Evolutionary conservation across 129 eudicot species (phyloP).

Genomic region (Apium graveolens): DNA sequence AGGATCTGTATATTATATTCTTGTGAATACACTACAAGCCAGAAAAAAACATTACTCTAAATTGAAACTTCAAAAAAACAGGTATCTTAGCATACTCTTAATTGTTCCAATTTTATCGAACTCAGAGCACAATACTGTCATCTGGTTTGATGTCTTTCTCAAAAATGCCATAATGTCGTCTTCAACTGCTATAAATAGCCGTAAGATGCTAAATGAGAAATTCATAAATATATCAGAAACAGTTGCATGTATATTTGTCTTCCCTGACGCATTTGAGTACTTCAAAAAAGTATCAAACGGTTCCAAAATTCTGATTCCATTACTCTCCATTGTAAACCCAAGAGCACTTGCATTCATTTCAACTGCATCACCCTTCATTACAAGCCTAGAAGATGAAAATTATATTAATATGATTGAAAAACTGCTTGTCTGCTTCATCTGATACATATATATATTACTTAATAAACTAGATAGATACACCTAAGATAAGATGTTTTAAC

Average conservation of each 20-base stretch:
- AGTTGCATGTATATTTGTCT: constrained; percentile 64
- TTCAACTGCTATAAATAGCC: constrained; percentile 84
- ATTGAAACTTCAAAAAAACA: neutral
- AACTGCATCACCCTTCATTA: constrained; percentile 65
- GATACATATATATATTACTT: neutral
- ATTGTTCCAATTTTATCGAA: constrained; percentile 85
- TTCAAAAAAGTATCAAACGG: constrained; percentile 88
- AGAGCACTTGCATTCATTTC: constrained; percentile 83
- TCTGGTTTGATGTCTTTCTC: constrained; percentile 68
- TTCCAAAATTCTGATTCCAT: constrained; percentile 85
- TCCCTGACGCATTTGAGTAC: constrained; percentile 75
- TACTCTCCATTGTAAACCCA: constrained; percentile 97
- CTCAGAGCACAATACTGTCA: constrained; percentile 85
- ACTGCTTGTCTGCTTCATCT: too few relatives aligned
- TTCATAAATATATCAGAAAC: constrained; percentile 94
- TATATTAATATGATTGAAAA: neutral
- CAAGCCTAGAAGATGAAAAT: constrained; percentile 42
- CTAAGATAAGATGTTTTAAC: neutral
- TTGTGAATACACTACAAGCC: neutral
- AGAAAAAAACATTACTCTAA: neutral
- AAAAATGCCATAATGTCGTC: constrained; percentile 82
- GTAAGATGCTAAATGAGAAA: constrained; percentile 84
- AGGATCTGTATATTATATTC: constrained; percentile 35
- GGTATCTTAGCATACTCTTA: constrained; percentile 38
- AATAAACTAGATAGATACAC: neutral